Base-by-base conservation (phyloP, 768 basidiomycete genomes). In the Macrocybe gigantea region DNA sequence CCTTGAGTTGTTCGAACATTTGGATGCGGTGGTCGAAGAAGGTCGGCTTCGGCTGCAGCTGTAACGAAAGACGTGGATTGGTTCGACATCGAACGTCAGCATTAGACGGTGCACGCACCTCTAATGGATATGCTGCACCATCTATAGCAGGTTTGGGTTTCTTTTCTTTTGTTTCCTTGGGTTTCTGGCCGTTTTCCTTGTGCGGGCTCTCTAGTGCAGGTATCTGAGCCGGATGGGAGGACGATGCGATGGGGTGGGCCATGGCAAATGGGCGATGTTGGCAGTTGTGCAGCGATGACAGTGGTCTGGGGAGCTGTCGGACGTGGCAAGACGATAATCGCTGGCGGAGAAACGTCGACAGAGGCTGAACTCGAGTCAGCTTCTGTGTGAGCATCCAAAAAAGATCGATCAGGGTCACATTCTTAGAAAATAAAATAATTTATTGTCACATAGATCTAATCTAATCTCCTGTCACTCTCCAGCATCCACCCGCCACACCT, bases 21-120 rank as follows among this genome's bases (percentile, higher is more conserved):
- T 83, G 82, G 67, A 97, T 79, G 41, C 95, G 85, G 64, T 88
- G 85, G 55, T 87, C 87, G 68, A 98, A 85, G 74, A 85, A 98
- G 47, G 75, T 83, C 10, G 95, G 93, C 5, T 72, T 77, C 12
- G 94, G 94, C 69, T 83, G 75, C 47, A 93, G 69, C 91, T 93
- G 54, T 34, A 29, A 48, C 38, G 58, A 49, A 44, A 49, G 1
- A 22, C 22, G 22, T 22, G 22, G 36, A 31, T 53, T 52, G 55
- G 54, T 49, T 10, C 5, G 5, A 2, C 13, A 29, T 41, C 34
- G 4, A 12, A 13, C 29, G 15, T 14, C 31, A n/a, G 30, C 30
- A 50, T 36, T 42, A 31, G 9, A 29, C 43, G n/a, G 40, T 13
- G 44, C 40, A 52, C 70, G 46, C 51, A 86, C 86, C 72, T 88